phyloP scores from a whole-genome alignment of 352 stramenopile genomes.

The Phytophthora sojae region DNA sequence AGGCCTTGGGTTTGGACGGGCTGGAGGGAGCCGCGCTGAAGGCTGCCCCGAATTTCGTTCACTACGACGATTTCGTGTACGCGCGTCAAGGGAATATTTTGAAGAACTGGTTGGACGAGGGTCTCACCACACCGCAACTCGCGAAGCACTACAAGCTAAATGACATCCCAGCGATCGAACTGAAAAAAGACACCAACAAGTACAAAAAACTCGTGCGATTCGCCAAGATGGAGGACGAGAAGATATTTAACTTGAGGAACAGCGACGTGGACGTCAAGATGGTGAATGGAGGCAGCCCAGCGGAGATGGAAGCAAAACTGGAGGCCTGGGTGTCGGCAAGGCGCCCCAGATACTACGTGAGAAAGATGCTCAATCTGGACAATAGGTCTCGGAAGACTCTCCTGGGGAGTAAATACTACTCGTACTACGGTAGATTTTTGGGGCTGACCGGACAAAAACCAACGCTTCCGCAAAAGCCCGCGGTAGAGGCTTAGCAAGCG shows the following conservation, averaged over 20 bases:
- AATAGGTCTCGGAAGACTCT: background rate
- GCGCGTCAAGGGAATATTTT: slow-evolving; percentile 2
- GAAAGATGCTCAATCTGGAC: slow-evolving; percentile 13
- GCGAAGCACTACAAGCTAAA: slow-evolving; percentile 9
- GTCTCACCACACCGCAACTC: background rate
- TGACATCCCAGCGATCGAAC: background rate
- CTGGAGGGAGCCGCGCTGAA: slow-evolving; percentile 10
- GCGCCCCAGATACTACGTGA: slow-evolving; percentile 12
- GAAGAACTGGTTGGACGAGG: background rate
- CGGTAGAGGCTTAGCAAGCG: no score
- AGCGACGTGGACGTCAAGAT: background rate
- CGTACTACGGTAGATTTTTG: slow-evolving; percentile 7
- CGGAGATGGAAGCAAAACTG: slow-evolving; percentile 16
- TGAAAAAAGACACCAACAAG: slow-evolving; percentile 15
- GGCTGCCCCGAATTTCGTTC: slow-evolving; percentile 13
- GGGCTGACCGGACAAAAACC: background rate
- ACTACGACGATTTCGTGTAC: slow-evolving; percentile 22
- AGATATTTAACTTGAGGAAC: slow-evolving; percentile 14
- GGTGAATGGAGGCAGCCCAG: background rate
- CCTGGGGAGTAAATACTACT: background rate
- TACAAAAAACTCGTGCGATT: slow-evolving; percentile 25
- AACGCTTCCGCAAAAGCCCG: no score
- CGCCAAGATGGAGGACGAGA: slow-evolving; percentile 19
- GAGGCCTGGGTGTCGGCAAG: slow-evolving; percentile 13
- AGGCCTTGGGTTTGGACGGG: slow-evolving; percentile 2